These are phyloP conservation scores for Sporothrix euskadiensis DNA, from an alignment of 2,329 filamentous ascomycete genomes.

Conservation along the genomic window DNA sequence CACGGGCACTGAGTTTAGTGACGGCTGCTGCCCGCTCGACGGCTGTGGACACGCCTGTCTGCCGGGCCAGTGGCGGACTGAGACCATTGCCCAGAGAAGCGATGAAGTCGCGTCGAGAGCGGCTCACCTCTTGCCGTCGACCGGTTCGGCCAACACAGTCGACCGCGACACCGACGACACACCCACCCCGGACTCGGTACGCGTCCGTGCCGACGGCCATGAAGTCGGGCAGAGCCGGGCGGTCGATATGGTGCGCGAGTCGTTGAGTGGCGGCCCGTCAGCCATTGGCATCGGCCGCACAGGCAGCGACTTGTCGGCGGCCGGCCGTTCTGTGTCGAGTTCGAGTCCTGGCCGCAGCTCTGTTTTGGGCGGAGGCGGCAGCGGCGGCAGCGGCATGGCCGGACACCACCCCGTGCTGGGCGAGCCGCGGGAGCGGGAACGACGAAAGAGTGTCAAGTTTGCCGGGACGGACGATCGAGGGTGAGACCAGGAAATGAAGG, in stretches of 20 bases:
- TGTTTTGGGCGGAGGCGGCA: neutral
- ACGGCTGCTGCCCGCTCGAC: constrained; percentile 64
- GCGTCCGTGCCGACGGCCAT: constrained; percentile 50
- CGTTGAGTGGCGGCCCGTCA: constrained; percentile 40
- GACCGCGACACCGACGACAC: constrained; percentile 29
- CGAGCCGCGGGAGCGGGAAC: constrained; percentile 49
- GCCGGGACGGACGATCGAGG: constrained; percentile 44
- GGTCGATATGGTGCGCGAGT: constrained; percentile 60
- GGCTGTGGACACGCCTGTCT: constrained; percentile 66
- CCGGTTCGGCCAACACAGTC: constrained; percentile 37
- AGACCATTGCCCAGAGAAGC: constrained; percentile 47
- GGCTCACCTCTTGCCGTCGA: constrained; percentile 14
- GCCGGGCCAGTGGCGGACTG: constrained; percentile 56
- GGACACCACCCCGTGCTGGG: neutral
- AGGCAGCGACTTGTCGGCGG: constrained; percentile 32
- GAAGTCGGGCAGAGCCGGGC: constrained; percentile 61
- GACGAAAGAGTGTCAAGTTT: constrained; percentile 67
- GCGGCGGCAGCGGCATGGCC: neutral
- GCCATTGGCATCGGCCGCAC: neutral
- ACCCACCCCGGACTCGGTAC: neutral
- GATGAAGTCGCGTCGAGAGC: constrained; percentile 54
- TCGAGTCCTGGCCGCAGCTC: constrained; percentile 48
- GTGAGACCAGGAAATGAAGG: neutral
- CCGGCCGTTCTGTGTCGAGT: constrained; percentile 45
- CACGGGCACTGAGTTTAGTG: constrained; percentile 42